These are phyloP conservation scores for Tephrocybe sp. DNA, from an alignment of 768 basidiomycete genomes.

Conservation along the genomic window DNA sequence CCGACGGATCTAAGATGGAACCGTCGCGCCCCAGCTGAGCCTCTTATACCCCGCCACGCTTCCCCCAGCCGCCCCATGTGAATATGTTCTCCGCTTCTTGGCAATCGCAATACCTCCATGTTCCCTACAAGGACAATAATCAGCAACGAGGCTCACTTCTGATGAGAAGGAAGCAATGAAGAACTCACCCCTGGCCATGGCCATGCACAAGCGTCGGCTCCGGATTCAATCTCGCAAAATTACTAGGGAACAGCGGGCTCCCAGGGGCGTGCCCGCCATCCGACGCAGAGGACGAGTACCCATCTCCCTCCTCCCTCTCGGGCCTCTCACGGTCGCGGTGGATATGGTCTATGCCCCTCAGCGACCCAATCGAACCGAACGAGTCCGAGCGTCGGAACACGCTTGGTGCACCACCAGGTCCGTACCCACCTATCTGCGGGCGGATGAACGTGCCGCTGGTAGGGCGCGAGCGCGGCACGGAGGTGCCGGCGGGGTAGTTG, in stretches of 20 bases:
- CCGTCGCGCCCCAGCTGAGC: slow-evolving; percentile 16
- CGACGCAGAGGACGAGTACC: slow-evolving; percentile 41
- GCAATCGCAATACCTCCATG: slow-evolving; percentile 13
- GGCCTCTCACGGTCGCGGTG: neutral
- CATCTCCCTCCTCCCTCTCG: slow-evolving; percentile 21
- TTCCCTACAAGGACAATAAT: slow-evolving; percentile 16
- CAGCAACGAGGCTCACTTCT: neutral
- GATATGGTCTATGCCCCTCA: slow-evolving; percentile 17
- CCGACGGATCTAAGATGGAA: neutral
- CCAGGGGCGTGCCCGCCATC: slow-evolving; percentile 51
- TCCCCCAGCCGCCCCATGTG: slow-evolving; percentile 19
- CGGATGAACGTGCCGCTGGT: slow-evolving; percentile 8
- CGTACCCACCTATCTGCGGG: slow-evolving; percentile 13
- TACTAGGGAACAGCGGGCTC: slow-evolving; percentile 79
- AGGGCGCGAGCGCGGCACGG: slow-evolving; percentile 11
- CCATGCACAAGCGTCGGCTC: slow-evolving; percentile 57
- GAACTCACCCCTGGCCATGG: slow-evolving; percentile 1
- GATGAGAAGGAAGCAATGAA: neutral
- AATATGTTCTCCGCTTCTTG: slow-evolving; percentile 21
- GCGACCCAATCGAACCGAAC: slow-evolving; percentile 25
- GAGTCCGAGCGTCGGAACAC: slow-evolving; percentile 36
- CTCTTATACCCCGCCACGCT: slow-evolving; percentile 14
- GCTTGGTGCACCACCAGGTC: neutral
- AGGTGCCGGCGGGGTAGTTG: slow-evolving; percentile 13
- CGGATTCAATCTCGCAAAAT: slow-evolving; percentile 64